These are phyloP conservation scores for Talaromyces sp. DNA, from an alignment of 2,329 filamentous ascomycete genomes.

Conservation along the genomic window DNA sequence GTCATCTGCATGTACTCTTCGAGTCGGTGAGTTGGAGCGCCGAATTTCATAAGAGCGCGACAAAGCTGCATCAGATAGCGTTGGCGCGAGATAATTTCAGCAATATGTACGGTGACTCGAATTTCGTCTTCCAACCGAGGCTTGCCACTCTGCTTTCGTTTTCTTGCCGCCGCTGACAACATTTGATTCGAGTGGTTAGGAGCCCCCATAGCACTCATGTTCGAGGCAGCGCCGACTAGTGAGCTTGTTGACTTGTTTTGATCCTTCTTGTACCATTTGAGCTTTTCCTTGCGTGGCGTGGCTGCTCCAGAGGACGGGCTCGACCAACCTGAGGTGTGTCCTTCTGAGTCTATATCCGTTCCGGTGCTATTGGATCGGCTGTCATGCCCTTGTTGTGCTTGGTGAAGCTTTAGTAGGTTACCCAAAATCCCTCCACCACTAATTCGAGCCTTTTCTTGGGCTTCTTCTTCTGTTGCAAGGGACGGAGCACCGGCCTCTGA, in stretches of 20 bases:
- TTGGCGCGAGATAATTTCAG: conserved; percentile 71
- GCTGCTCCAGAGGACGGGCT: conserved; percentile 22
- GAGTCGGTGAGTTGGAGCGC: conserved; percentile 82
- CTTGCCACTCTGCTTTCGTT: conserved; percentile 16
- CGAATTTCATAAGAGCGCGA: conserved; percentile 78
- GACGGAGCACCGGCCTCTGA: conserved; percentile 28
- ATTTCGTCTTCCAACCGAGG: conserved; percentile 42
- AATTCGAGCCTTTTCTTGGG: conserved; percentile 18
- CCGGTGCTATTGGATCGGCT: conserved; percentile 14
- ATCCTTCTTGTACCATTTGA: conserved; percentile 40
- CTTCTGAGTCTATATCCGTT: conserved; percentile 22
- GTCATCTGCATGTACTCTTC: conserved; percentile 89
- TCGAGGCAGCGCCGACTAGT: conserved; percentile 32
- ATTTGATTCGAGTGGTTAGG: conserved; percentile 21
- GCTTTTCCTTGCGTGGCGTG: conserved; percentile 32
- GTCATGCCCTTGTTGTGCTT: conserved; percentile 29
- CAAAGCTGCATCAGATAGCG: conserved; percentile 80
- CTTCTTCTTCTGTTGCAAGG: conserved; percentile 20
- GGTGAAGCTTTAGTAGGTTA: conserved; percentile 65
- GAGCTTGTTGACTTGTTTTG: conserved; percentile 33
- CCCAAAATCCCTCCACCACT: conserved; percentile 58
- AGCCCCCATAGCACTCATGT: conserved; percentile 27
- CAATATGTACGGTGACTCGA: conserved; percentile 55
- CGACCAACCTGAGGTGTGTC: conserved; percentile 16
- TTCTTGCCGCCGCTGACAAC: conserved; percentile 17